Base-by-base conservation (phyloP, 169 alveolate genomes). In the Hepatocystis sp. region DNA sequence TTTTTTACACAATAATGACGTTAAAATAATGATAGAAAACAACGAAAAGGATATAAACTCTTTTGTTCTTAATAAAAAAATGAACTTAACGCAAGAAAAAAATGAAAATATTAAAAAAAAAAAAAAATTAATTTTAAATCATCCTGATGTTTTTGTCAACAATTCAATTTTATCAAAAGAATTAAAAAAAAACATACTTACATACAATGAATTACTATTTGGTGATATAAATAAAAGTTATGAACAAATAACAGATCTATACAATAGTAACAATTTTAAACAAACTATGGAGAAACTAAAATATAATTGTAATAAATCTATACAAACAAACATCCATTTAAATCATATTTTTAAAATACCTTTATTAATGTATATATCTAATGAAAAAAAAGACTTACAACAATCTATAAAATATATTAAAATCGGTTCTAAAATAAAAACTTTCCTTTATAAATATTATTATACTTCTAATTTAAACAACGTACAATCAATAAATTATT, bases 141-240 rank as follows among this genome's bases (percentile, higher is more conserved):
- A 81, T 64, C 89, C 89, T 17, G 58, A 63, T 40, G 56, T 63
- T 30, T 81, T 81, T 81, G 65, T 81, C 15, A 81, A 81, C 39
- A 61, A 40, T 3, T 60, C 89, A 7, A 34, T 81, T 30, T 7
- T 81, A n/a, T 39, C 55, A 4, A 81, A 61, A 39, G 89, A 81
- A 25, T 39, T 81, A 49, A 42, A 81, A 28, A 63, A 61, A 36
- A 81, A 60, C 21, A 42, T 81, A 21, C 51, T n/a, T n/a, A n/a
- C 55, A 36, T 61, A 56, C 36, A 71, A 44, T 34, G 36, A 58
- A 71, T 13, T 21, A 11, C 21, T 63, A n/a, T 52, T 81, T 53
- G 52, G 36, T 21, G 55, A 81, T 32, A 51, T 81, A 21, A 61
- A 51, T 19, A 47, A 4, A 1, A 61, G 21, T 34, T 63, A 53